Conservation (phyloP, 176 grass and related monocot species). For the Canna indica region DNA sequence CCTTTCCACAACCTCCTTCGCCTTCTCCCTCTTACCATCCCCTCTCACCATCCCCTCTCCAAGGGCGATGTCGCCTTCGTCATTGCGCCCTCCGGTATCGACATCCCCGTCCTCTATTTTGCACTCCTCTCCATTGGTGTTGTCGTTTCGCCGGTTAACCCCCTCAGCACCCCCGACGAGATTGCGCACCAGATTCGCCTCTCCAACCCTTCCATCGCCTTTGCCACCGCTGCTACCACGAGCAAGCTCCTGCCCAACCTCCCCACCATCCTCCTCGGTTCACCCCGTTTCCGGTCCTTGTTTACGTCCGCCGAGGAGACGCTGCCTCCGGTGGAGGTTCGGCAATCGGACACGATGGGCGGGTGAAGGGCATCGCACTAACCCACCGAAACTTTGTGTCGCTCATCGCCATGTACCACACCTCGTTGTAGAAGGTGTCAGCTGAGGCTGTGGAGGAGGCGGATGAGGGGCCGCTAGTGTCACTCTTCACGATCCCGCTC, state of each 20-base stretch:
- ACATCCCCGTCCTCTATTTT: conserved; percentile 60
- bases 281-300: conserved; percentile 32
- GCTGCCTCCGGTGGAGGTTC: no score
- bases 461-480: conserved; percentile 14
- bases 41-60: conserved; percentile 26
- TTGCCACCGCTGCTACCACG: conserved; percentile 28
- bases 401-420: no score
- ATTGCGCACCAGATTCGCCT: no score
- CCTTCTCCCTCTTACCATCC: conserved; percentile 37
- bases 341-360: no score
- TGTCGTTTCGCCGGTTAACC: conserved; percentile 38
- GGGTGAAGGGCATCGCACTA: no score
- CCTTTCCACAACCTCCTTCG: conserved; percentile 40
- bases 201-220: conserved; percentile 45
- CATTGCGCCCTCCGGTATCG: conserved; percentile 36
- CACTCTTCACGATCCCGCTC: conserved; percentile 26
- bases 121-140: conserved; percentile 49
- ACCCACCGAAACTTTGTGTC: no score
- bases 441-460: neutral
- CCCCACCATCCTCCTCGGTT: conserved; percentile 42
- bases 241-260: conserved; percentile 32
- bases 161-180: no score
- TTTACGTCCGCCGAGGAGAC: no score
- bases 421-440: no score
- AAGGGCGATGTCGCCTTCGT: conserved; percentile 43